Evolutionary conservation across 768 basidiomycete species (phyloP).

Genomic region (Phanerochaete carnosa): DNA sequence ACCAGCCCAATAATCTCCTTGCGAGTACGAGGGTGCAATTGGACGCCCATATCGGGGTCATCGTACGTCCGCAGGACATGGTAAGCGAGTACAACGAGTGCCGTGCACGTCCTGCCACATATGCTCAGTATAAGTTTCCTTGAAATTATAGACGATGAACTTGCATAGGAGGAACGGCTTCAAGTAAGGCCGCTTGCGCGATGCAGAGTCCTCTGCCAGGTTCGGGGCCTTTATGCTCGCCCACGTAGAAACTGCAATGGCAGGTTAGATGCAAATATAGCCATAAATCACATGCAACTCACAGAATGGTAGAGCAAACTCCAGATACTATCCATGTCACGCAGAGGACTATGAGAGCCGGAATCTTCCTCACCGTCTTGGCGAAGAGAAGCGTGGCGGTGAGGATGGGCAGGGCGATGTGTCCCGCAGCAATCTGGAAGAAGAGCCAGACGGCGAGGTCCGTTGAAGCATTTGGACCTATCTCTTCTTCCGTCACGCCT

Average conservation of each 20-base stretch:
- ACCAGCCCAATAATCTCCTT: not conserved
- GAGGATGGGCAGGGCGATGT: constrained; percentile 41
- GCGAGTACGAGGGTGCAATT: not conserved
- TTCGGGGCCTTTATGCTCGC: constrained; percentile 31
- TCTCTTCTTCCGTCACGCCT: constrained; percentile 24
- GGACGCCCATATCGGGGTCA: not conserved
- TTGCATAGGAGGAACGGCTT: constrained; percentile 20
- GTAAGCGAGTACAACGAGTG: constrained; percentile 4
- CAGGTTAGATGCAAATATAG: too few species aligned
- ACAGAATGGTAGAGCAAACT: constrained; percentile 42
- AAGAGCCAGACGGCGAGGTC: constrained; percentile 39
- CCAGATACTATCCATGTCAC: constrained; percentile 47
- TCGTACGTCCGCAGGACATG: constrained; percentile 5
- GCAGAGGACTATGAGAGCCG: constrained; percentile 43
- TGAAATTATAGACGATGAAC: not conserved
- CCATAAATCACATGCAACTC: not conserved
- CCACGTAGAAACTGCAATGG: constrained; percentile 37
- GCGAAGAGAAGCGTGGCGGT: constrained; percentile 42
- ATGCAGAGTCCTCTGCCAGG: constrained; percentile 39
- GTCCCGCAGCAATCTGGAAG: constrained; percentile 45
- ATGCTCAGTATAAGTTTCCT: not conserved
- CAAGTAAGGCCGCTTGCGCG: constrained; percentile 39
- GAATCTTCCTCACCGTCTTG: constrained; percentile 34
- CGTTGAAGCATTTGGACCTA: constrained; percentile 22
- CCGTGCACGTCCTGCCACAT: constrained; percentile 7